Conservation (phyloP, 2,329 filamentous ascomycete genomes). For the Parastagonospora nodorum region DNA sequence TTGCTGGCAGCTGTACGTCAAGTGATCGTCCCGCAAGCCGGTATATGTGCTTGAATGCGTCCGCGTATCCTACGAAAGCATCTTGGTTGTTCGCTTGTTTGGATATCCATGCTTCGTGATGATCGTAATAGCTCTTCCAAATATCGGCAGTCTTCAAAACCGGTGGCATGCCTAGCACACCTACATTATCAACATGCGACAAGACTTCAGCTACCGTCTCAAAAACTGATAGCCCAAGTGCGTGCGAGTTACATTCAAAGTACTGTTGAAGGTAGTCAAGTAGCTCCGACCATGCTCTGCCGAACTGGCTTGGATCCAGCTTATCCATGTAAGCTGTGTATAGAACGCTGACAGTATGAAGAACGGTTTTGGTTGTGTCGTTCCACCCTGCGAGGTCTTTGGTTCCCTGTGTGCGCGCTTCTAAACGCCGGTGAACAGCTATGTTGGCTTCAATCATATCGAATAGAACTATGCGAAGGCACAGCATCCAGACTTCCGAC, state of each 20-base stretch:
- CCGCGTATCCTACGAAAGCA: conserved; percentile 83
- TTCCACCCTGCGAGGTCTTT: conserved; percentile 41
- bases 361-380: conserved; percentile 47
- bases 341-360: conserved; percentile 55
- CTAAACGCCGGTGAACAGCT: conserved; percentile 28
- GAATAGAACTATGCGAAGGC: conserved; percentile 80
- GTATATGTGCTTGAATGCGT: conserved; percentile 77
- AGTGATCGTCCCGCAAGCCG: conserved; percentile 71
- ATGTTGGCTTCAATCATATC: conserved; percentile 71
- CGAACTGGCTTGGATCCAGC: conserved; percentile 70
- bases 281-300: conserved; percentile 75
- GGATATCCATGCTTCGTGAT: conserved; percentile 26
- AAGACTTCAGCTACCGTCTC: conserved; percentile 47
- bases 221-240: conserved; percentile 51
- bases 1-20: conserved; percentile 64
- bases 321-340: conserved; percentile 77
- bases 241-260: conserved; percentile 47
- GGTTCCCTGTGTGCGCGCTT: conserved; percentile 9
- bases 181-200: conserved; percentile 29
- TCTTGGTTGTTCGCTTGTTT: conserved; percentile 66
- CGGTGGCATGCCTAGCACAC: conserved; percentile 26
- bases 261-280: conserved; percentile 68
- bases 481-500: conserved; percentile 80
- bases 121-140: conserved; percentile 43
- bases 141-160: conserved; percentile 40